Evolutionary conservation across 1,139 yeast species (phyloP).

Genomic region (Diutina rugosa): DNA sequence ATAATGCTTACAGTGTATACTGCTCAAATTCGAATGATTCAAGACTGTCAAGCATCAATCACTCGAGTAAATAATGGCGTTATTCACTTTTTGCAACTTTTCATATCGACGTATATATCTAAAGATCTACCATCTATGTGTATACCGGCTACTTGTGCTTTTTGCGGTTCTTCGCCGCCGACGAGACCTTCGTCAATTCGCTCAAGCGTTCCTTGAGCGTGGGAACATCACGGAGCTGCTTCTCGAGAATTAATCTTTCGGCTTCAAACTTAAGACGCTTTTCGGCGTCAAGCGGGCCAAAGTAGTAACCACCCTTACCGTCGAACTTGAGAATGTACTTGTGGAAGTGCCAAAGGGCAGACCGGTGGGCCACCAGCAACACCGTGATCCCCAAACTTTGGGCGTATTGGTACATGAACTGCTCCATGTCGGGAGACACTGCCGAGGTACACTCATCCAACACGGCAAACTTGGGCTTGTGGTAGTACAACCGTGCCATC

Average conservation of each 20-base stretch:
- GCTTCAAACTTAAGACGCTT: constrained; percentile 59
- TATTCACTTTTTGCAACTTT: too few relatives aligned
- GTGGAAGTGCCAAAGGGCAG: constrained; percentile 91
- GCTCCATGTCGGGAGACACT: constrained; percentile 84
- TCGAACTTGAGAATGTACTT: constrained; percentile 71
- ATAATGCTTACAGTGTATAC: too few relatives aligned
- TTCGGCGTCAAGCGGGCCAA: constrained; percentile 57
- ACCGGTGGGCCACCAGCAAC: constrained; percentile 83
- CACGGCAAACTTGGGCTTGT: constrained; percentile 85
- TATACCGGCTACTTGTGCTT: neutral
- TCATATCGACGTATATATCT: too few relatives aligned
- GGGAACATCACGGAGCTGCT: constrained; percentile 55
- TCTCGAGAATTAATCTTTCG: constrained; percentile 54
- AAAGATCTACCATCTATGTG: neutral
- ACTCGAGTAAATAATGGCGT: too few relatives aligned
- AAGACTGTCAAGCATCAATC: too few relatives aligned
- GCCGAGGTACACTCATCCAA: constrained; percentile 94
- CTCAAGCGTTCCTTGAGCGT: constrained; percentile 48
- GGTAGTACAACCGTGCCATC: constrained; percentile 86
- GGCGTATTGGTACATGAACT: constrained; percentile 79
- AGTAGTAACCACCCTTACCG: constrained; percentile 67
- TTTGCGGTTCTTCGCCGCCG: neutral
- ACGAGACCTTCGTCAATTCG: constrained; percentile 37
- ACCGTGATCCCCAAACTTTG: constrained; percentile 70
- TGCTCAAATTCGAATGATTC: too few relatives aligned